These are phyloP conservation scores for Penicillium antarcticum DNA, from an alignment of 495 filamentous ascomycete genomes.

Conservation along the genomic window DNA sequence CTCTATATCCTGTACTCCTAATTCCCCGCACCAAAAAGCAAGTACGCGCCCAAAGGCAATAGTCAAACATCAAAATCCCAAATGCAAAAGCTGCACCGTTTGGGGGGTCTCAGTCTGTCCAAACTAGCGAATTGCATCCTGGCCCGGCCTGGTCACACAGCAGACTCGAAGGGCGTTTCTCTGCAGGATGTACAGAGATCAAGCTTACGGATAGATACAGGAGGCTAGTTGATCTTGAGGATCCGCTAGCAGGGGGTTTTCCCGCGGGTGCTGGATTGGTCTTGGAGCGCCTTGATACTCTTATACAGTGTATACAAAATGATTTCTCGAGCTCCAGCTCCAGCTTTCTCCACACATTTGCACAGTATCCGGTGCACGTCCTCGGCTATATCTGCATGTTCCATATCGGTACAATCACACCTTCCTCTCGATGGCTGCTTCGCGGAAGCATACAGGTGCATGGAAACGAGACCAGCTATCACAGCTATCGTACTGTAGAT, in stretches of 20 bases:
- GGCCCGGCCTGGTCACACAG: conserved; percentile 1
- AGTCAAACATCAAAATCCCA: background rate
- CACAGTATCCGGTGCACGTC: background rate
- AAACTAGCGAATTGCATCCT: background rate
- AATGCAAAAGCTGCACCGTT: background rate
- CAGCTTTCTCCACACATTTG: background rate
- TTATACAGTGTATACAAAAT: background rate
- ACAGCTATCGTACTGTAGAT: background rate
- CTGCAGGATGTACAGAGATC: background rate
- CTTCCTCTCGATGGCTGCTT: background rate
- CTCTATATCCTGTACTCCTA: background rate
- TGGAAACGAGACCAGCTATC: background rate
- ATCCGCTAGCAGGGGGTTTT: background rate
- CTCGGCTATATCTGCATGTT: background rate
- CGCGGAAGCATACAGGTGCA: background rate
- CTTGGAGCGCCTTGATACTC: background rate
- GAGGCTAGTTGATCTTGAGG: background rate
- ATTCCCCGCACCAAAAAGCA: background rate
- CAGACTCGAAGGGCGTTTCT: background rate
- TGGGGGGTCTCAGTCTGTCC: background rate
- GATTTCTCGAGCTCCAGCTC: background rate
- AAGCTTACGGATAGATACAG: background rate
- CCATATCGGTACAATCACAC: background rate
- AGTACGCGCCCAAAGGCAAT: background rate
- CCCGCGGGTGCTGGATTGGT: background rate